These are phyloP conservation scores for Metschnikowia peoriensis DNA, from an alignment of 805 yeast genomes.

Conservation along the genomic window DNA sequence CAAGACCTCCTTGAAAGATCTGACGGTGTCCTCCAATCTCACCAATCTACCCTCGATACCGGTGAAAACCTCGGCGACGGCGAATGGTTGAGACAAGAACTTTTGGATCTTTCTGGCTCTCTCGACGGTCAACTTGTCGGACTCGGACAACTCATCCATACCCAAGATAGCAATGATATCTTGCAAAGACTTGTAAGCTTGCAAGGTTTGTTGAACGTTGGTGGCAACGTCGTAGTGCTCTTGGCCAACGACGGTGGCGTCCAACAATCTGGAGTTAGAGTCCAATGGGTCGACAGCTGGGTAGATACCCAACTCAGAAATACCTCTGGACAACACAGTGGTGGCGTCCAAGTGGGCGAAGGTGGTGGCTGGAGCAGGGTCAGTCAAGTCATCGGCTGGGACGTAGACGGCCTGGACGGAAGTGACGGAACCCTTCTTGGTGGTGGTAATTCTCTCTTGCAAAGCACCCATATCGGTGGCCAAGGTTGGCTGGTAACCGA, in stretches of 20 bases:
- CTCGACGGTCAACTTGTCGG: conserved; percentile 98
- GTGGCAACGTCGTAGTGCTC: conserved; percentile 98
- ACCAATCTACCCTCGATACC: conserved; percentile 99
- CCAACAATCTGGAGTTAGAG: conserved; percentile 98
- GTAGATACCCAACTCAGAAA: conserved; percentile 99
- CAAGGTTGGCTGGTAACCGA: conserved; percentile 99
- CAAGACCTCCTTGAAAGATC: conserved; percentile 94
- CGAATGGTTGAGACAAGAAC: conserved; percentile 99
- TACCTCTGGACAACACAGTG: conserved; percentile 99
- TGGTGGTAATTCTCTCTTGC: conserved; percentile 99
- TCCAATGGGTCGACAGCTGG: conserved; percentile 99
- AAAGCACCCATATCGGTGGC: conserved; percentile 99
- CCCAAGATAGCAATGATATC: conserved; percentile 99
- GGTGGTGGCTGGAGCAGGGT: conserved; percentile 99
- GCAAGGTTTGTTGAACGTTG: conserved; percentile 95
- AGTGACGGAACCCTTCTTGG: conserved; percentile 99
- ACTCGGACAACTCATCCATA: conserved; percentile 99
- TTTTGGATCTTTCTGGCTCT: conserved; percentile 99
- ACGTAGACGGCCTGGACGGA: conserved; percentile 99
- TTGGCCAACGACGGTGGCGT: conserved; percentile 95
- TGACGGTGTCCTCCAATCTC: conserved; percentile 91
- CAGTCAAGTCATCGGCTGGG: conserved; percentile 99
- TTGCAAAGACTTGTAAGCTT: conserved; percentile 99
- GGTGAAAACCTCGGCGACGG: conserved; percentile 99
- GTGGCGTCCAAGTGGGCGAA: conserved; percentile 99